Percentiles rank a stretch among this genome's conserved stretches.
Evolutionary conservation across 306 rosid species (phyloP).

Genomic region (Prunus fruticosa): DNA sequence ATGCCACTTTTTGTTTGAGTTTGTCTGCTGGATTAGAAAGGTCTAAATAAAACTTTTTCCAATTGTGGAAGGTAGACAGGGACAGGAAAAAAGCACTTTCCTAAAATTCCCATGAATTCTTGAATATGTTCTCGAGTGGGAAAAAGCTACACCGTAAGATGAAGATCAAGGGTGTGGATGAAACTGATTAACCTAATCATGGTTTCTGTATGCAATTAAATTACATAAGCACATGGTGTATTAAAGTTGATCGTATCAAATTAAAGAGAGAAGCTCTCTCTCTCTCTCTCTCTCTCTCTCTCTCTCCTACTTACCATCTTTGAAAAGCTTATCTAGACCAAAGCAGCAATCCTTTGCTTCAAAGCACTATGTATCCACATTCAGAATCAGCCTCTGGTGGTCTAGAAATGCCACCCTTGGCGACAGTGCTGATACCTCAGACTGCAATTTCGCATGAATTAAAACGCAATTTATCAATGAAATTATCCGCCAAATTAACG

Average conservation of each 20-base stretch:
- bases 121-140: not conserved
- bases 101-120: not conserved
- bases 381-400: constrained; percentile 92
- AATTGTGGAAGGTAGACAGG: not conserved
- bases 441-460: constrained; percentile 35
- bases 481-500: too few species aligned
- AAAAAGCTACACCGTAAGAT: not conserved
- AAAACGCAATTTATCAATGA: not conserved
- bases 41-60: not conserved
- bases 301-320: constrained; percentile 93
- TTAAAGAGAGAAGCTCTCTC: too few species aligned
- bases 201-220: not conserved
- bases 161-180: not conserved
- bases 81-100: not conserved
- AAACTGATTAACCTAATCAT: not conserved
- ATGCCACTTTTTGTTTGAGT: not conserved
- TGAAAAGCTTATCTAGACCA: constrained; percentile 95
- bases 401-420: constrained; percentile 93
- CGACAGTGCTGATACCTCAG: constrained; percentile 91
- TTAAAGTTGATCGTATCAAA: too few species aligned
- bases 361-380: constrained; percentile 85
- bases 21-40: not conserved
- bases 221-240: too few species aligned
- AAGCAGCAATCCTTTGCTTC: constrained; percentile 94
- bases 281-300: too few species aligned